Base-by-base conservation (phyloP, 75 land plant genomes). In the Picea glauca region DNA sequence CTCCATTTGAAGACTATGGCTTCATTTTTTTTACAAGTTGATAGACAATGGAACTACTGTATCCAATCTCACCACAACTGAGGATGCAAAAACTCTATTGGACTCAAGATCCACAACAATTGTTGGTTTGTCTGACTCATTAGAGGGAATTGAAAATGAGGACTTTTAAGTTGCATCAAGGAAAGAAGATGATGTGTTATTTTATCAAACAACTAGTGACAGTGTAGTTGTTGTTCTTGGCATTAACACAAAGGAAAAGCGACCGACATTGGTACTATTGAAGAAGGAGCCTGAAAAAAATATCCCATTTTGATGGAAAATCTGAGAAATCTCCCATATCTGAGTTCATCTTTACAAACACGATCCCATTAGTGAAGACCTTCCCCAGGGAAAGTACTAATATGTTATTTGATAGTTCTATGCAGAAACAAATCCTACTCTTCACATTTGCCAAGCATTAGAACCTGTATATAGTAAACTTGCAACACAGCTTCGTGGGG, bases 381-480 rank as follows among this genome's bases (percentile, higher is more conserved):
- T 93, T 93, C 80, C 90, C 86, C 6, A 78, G 82, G 80, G 91
- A 91, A 66, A 86, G 38, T 72, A 87, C 93, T 12, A n/a, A n/a
- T n/a, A n/a, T n/a, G n/a, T n/a, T n/a, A n/a, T n/a, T n/a, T n/a
- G n/a, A n/a, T n/a, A n/a, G n/a, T n/a, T n/a, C n/a, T n/a, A n/a
- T n/a, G n/a, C n/a, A n/a, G n/a, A n/a, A n/a, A n/a, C n/a, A n/a
- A n/a, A n/a, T n/a, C n/a, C n/a, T n/a, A n/a, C n/a, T n/a, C n/a
- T n/a, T n/a, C n/a, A n/a, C n/a, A n/a, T n/a, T n/a, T n/a, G n/a
- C n/a, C n/a, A n/a, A n/a, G 84, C 90, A 31, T 66, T 93, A 4
- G 98, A 96, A 75, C 98, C 98, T 62, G 90, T 81, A 15, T 96
- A 91, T 77, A 88, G 88, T 78, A 93, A 93, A 75, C 91, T 96